Evolutionary conservation across 805 yeast genomes (phyloP), one percentile per base, ranked within the genome.

Genomic region (Yueomyces sinensis): DNA sequence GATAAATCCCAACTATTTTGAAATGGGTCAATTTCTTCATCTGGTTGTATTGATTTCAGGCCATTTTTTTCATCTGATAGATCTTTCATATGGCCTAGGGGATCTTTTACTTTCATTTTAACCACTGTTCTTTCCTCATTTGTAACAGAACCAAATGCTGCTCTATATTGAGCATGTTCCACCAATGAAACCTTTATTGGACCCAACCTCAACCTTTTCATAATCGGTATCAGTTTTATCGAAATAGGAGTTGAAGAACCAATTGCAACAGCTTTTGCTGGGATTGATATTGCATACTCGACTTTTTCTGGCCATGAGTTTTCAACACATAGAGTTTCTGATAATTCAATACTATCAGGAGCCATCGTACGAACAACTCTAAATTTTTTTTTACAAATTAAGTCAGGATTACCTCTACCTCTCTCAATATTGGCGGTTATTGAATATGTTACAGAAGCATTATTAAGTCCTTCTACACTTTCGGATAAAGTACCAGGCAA

Each of bases 271-370:
- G 96, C 94, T 48, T 82, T 78, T 18, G 83, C 67, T 0, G 97
- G 96, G 5, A 82, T 76, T 35, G 82, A 79, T 39, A 91, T 74
- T 3, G 84, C 71, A 54, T 89, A 89, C 49, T 89, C 96, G 23
- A 89, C 83, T 52, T 91, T 91, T 31, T 75, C 64, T 2, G 97
- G 96, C 97, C 97, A 89, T 1, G 87, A 77, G 53, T 89, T 89
- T 50, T 86, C 95, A 23, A 89, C 93, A 0, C 94, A 82, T 46
- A 87, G 82, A 0, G 97, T 83, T 55, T 89, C 96, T 0, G 93
- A 70, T 17, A 86, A 63, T 47, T 91, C 97, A 3, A 82, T 70
- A 1, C 93, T 71, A 54, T 89, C 97, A 1, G 94, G 72, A 2
- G 94, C 76, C 39, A 89, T 60, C 0, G 97, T 89, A 47, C 98